Percentiles rank a stretch among this genome's conserved stretches.
Conservation (phyloP, 768 basidiomycete genomes). For the Coprinopsis sp. region DNA sequence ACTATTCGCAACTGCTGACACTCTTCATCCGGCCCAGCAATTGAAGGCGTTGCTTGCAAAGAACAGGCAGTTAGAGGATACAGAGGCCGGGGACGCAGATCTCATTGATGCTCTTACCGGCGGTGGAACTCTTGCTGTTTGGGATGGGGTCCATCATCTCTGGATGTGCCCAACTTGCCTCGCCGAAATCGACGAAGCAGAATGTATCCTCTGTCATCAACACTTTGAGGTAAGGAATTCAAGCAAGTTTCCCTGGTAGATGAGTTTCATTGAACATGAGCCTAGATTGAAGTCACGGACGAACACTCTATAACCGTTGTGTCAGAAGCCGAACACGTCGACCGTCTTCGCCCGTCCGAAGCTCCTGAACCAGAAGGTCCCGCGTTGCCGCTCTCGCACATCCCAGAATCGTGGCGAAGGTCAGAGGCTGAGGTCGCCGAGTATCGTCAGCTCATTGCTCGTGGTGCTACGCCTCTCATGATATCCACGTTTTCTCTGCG, state of each 20-base stretch:
- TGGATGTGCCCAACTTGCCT: conserved; percentile 25
- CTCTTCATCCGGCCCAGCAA: too few relatives aligned
- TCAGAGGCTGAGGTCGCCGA: conserved; percentile 15
- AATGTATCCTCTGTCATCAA: conserved; percentile 21
- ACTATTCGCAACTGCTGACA: too few relatives aligned
- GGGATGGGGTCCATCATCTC: conserved; percentile 16
- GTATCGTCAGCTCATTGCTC: conserved; percentile 24
- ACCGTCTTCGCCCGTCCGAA: conserved; percentile 20
- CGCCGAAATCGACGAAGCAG: conserved; percentile 28
- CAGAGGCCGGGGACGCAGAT: too few relatives aligned
- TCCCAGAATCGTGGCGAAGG: conserved; percentile 12
- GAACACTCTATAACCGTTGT: conserved; percentile 6
- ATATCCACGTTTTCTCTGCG: conserved; percentile 32
- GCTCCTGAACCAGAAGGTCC: too few relatives aligned
- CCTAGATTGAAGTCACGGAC: background rate
- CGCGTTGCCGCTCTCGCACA: conserved; percentile 29
- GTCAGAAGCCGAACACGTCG: conserved; percentile 19
- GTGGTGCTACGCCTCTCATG: conserved; percentile 34
- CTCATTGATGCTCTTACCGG: too few relatives aligned
- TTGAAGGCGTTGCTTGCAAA: too few relatives aligned
- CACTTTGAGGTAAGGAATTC: conserved; percentile 12
- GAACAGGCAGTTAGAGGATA: too few relatives aligned
- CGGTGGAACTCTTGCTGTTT: too few relatives aligned
- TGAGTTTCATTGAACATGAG: background rate
- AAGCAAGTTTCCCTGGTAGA: background rate